These are phyloP conservation scores for Helicostylum pulchrum DNA, from an alignment of 192 early-diverging fungal species.

Conservation along the genomic window DNA sequence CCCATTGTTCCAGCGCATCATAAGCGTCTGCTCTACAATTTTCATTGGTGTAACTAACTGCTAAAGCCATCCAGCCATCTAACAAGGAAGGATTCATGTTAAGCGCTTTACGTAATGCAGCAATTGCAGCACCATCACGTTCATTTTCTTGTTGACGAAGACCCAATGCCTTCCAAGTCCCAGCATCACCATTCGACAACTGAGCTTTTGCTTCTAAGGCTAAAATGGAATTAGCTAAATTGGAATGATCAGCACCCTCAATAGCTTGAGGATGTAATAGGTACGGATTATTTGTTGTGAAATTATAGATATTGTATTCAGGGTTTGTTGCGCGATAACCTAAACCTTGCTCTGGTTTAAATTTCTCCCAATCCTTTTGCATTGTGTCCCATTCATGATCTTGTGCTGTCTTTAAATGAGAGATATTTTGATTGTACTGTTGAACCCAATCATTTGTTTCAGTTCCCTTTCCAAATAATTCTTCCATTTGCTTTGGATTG, in stretches of 20 bases:
- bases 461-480: constrained; percentile 48
- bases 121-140: constrained; percentile 86
- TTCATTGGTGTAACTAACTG: constrained; percentile 94
- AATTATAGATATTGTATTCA: constrained; percentile 66
- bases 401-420: constrained; percentile 54
- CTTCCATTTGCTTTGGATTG: constrained; percentile 47
- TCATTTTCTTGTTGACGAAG: constrained; percentile 94
- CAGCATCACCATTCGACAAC: constrained; percentile 70
- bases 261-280: constrained; percentile 49
- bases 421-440: constrained; percentile 67
- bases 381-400: constrained; percentile 71
- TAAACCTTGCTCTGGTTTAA: constrained; percentile 28
- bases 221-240: constrained; percentile 80
- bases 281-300: constrained; percentile 75
- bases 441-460: constrained; percentile 67
- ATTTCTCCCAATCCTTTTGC: constrained; percentile 67
- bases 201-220: constrained; percentile 86
- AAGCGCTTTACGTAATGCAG: constrained; percentile 77
- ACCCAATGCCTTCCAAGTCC: constrained; percentile 82
- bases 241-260: constrained; percentile 49
- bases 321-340: constrained; percentile 51
- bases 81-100: constrained; percentile 65
- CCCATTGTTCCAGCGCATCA: constrained; percentile 85
- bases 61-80: constrained; percentile 82
- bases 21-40: constrained; percentile 78